These are phyloP conservation scores for Yarrowia deformans DNA, from an alignment of 805 yeast genomes.

Conservation along the genomic window DNA sequence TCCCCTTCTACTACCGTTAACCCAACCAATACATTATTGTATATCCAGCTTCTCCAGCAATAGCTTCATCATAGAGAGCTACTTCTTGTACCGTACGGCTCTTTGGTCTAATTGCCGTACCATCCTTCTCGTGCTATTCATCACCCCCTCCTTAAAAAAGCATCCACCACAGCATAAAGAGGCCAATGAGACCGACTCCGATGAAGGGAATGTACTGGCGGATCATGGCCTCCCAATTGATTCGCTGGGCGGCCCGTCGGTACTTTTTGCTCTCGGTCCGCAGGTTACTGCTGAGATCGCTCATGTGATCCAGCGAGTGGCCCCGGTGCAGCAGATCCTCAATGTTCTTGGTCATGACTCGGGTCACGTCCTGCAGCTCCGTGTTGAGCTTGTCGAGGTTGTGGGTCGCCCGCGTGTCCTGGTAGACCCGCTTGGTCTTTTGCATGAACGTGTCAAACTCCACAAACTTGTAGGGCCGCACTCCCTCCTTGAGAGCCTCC, in stretches of 20 bases:
- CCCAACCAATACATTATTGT: slow-evolving; percentile 22
- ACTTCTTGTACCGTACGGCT: too few relatives aligned
- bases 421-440: slow-evolving; percentile 87
- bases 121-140: too few relatives aligned
- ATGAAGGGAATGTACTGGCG: slow-evolving; percentile 90
- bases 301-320: slow-evolving; percentile 86
- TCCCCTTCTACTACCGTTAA: too few relatives aligned
- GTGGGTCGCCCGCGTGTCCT: slow-evolving; percentile 88
- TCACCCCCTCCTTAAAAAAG: slow-evolving; percentile 56
- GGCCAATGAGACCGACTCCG: slow-evolving; percentile 68
- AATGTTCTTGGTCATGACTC: slow-evolving; percentile 94
- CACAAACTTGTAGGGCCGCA: slow-evolving; percentile 91
- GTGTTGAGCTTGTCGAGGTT: slow-evolving; percentile 85
- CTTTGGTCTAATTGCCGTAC: too few relatives aligned
- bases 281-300: slow-evolving; percentile 81
- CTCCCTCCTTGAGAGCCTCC: slow-evolving; percentile 61
- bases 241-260: slow-evolving; percentile 85
- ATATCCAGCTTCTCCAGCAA: slow-evolving; percentile 4
- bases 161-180: slow-evolving; percentile 85
- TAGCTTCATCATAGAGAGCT: too few relatives aligned
- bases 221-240: slow-evolving; percentile 86
- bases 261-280: slow-evolving; percentile 86
- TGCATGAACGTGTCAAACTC: slow-evolving; percentile 73
- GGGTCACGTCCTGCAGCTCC: slow-evolving; percentile 91
- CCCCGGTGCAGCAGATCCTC: slow-evolving; percentile 96